Evolutionary conservation across 2,329 filamentous ascomycete species (phyloP).

Genomic region (Alternaria tenuissima): DNA sequence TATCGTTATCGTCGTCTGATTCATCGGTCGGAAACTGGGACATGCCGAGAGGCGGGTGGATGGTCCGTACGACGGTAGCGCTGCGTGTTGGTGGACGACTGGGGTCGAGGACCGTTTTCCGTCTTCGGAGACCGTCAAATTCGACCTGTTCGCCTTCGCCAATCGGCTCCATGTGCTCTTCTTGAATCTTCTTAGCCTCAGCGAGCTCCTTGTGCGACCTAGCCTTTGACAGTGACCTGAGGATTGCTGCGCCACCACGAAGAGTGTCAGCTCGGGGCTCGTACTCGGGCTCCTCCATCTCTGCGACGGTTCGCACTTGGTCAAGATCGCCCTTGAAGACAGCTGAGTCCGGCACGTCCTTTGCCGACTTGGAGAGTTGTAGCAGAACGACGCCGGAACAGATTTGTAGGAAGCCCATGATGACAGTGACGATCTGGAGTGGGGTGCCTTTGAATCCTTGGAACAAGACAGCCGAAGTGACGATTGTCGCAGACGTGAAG

Average conservation of each 20-base stretch:
- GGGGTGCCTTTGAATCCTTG: conserved; percentile 89
- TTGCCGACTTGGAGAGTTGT: conserved; percentile 97
- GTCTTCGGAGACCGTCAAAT: conserved; percentile 88
- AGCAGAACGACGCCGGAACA: conserved; percentile 91
- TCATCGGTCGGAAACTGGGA: conserved; percentile 78
- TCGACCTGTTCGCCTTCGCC: conserved; percentile 82
- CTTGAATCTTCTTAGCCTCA: conserved; percentile 78
- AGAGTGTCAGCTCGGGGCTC: conserved; percentile 97
- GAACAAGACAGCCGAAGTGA: conserved; percentile 92
- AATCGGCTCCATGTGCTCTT: conserved; percentile 82
- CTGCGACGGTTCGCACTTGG: conserved; percentile 92
- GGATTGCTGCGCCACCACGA: conserved; percentile 85
- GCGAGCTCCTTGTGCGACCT: conserved; percentile 80
- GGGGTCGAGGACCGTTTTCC: conserved; percentile 66
- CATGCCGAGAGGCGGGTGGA: conserved; percentile 86
- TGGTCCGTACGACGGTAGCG: conserved; percentile 55
- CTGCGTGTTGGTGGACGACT: conserved; percentile 44
- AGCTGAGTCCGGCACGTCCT: conserved; percentile 92
- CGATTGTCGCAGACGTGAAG: conserved; percentile 94
- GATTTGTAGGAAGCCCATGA: conserved; percentile 93
- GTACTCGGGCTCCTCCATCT: conserved; percentile 94
- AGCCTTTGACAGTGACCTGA: conserved; percentile 79
- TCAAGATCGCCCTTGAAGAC: conserved; percentile 93
- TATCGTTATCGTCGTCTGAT: conserved; percentile 46
- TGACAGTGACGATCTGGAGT: conserved; percentile 82